Evolutionary conservation across 2,329 filamentous ascomycete species (phyloP).

Genomic region (Colletotrichum kahawae): DNA sequence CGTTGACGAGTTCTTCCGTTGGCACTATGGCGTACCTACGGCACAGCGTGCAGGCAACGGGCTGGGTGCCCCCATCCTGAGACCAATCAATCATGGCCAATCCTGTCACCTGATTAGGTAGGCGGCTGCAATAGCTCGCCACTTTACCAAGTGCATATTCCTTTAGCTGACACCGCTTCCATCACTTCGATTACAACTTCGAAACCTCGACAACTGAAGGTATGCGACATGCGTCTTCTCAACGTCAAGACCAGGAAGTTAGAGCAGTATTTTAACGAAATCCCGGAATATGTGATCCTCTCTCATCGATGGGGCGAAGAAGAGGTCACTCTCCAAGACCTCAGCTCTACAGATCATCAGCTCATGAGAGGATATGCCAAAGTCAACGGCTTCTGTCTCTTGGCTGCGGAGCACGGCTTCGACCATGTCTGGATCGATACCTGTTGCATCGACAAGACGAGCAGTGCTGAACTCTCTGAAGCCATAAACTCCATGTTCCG

Average conservation of each 20-base stretch:
- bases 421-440: constrained; percentile 19
- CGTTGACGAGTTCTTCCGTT: not conserved
- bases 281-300: constrained; percentile 36
- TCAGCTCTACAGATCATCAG: not conserved
- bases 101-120: not conserved
- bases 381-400: constrained; percentile 23
- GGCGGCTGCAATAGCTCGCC: not conserved
- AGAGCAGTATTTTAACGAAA: constrained; percentile 23
- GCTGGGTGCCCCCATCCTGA: not conserved
- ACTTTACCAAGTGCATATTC: not conserved
- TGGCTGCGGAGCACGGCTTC: constrained; percentile 7
- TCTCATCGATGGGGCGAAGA: constrained; percentile 39
- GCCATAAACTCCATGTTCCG: constrained; percentile 21
- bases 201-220: not conserved
- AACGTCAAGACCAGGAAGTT: constrained; percentile 26
- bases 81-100: not conserved
- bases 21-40: not conserved
- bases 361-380: constrained; percentile 27
- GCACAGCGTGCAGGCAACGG: not conserved
- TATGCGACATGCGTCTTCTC: constrained; percentile 30
- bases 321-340: constrained; percentile 33
- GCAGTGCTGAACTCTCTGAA: constrained; percentile 15
- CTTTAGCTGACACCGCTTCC: not conserved
- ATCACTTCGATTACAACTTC: not conserved
- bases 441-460: constrained; percentile 24